Base-by-base conservation (phyloP, 78 protist genomes). In the Paulinella micropora region DNA sequence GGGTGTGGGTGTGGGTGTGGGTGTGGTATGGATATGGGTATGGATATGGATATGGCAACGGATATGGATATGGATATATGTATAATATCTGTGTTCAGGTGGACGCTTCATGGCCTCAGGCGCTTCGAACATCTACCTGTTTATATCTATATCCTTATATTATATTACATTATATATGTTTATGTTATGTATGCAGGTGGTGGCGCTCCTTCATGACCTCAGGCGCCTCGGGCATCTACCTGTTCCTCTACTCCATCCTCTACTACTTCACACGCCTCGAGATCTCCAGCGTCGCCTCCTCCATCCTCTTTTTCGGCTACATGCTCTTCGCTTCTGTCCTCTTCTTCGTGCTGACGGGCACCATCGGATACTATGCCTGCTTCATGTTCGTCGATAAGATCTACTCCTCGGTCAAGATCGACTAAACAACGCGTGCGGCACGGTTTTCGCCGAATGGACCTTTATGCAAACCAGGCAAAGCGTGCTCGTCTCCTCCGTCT, bases 151-250 rank as follows among this genome's bases (percentile, higher is more conserved):
- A 4, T 32, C 37, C 6, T 32, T 26, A 4, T 77, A 41, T 9
- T 41, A 41, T 6, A 9, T 34, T 6, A 31, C 39, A 26, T 77
- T 26, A 0, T 3, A 6, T 1, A 15, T 31, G 39, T 37, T 77
- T 23, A 1, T 95, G n/a, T n/a, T n/a, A n/a, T n/a, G n/a, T n/a
- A n/a, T n/a, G n/a, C n/a, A n/a, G 97, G 98, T 96, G 98, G 99
- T 97, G 99, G 99, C 89, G 98, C 67, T 83, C 97, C 0, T 96
- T 94, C 94, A 34, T 97, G 86, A 93, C 95, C 1, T 37, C 96
- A 0, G 98, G 91, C 35, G 32, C 92, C 0, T 90, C 96, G 2
- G 94, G 95, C 15, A 34, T 96, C 34, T 97, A 96, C 92, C 37
- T 97, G 87, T 96, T 96, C 89, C 88, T 95, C 29, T 97, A 96